Percentiles rank a stretch among this genome's conserved stretches.
Conservation (phyloP, 352 stramenopile species). For the Phytopythium ostracodes region DNA sequence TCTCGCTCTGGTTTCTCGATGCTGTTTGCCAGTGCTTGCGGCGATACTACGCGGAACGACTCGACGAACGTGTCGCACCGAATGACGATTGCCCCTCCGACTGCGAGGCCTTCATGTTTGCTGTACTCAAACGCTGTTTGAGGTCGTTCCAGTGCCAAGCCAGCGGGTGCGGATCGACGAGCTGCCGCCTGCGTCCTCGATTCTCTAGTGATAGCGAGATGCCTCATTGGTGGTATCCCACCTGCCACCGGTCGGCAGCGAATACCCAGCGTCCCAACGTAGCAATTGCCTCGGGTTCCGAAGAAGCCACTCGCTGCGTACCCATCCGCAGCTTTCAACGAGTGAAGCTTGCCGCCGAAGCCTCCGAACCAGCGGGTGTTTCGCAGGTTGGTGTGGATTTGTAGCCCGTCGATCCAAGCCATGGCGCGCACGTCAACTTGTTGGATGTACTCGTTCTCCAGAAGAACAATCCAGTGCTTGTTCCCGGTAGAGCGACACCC, state of each 20-base stretch:
- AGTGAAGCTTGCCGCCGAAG: conserved; percentile 40
- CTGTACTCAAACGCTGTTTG: conserved; percentile 21
- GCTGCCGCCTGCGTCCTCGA: background rate
- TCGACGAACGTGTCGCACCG: conserved; percentile 36
- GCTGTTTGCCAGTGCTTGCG: conserved; percentile 16
- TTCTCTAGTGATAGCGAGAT: background rate
- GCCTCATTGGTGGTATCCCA: background rate
- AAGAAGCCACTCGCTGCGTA: conserved; percentile 51
- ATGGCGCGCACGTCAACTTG: conserved; percentile 48
- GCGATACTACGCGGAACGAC: conserved; percentile 21
- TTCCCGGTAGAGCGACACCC: conserved; percentile 19
- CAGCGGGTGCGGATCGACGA: conserved; percentile 15
- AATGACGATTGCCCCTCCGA: conserved; percentile 28
- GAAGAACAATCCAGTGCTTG: conserved; percentile 45
- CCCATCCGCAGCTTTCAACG: conserved; percentile 33
- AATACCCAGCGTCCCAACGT: conserved; percentile 46
- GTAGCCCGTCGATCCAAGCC: conserved; percentile 63
- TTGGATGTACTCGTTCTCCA: conserved; percentile 39
- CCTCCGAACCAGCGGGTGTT: conserved; percentile 60
- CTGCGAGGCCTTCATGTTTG: background rate
- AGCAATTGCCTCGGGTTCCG: conserved; percentile 36
- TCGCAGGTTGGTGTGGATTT: conserved; percentile 57
- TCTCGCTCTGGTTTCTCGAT: conserved; percentile 11
- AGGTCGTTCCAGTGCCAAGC: conserved; percentile 23
- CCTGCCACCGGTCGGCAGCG: conserved; percentile 19